phyloP scores from a whole-genome alignment of 2,329 filamentous ascomycete species.

The Blastomyces gilchristii region DNA sequence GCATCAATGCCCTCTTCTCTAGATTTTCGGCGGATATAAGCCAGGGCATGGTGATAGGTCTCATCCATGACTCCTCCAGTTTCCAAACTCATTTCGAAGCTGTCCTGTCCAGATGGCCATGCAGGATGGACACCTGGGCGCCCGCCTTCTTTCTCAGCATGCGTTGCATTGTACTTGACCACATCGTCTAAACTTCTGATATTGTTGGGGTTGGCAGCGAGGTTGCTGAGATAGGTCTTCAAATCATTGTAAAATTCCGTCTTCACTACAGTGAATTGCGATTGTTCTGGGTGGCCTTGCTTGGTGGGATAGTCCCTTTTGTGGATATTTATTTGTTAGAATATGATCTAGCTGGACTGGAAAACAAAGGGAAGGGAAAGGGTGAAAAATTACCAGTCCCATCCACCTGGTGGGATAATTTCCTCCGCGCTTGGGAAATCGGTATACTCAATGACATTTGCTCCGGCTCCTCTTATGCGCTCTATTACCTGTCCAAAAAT shows the following conservation, averaged over 20 bases:
- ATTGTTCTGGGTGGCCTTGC: slow-evolving; percentile 43
- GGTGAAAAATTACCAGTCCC: background rate
- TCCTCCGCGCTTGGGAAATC: background rate
- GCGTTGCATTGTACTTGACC: slow-evolving; percentile 38
- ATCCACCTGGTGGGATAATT: slow-evolving; percentile 17
- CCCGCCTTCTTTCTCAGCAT: slow-evolving; percentile 58
- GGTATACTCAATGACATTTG: background rate
- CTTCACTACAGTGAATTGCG: slow-evolving; percentile 63
- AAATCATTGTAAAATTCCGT: slow-evolving; percentile 53
- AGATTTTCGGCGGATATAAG: slow-evolving; percentile 48
- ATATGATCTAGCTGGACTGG: background rate
- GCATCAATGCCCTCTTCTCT: slow-evolving; percentile 57
- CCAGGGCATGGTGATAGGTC: slow-evolving; percentile 57
- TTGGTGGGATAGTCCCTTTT: slow-evolving; percentile 8
- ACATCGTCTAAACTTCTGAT: background rate
- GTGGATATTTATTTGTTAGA: background rate
- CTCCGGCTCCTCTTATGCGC: background rate
- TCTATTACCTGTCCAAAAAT: background rate
- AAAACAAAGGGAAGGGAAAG: background rate
- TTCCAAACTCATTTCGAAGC: slow-evolving; percentile 53
- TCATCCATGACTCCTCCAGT: slow-evolving; percentile 52
- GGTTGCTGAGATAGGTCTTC: slow-evolving; percentile 40
- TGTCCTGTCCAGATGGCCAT: slow-evolving; percentile 61
- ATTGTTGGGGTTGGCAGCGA: background rate
- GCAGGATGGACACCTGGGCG: slow-evolving; percentile 51